Conservation (phyloP, 805 yeast species). For the Candida nitratophila region DNA sequence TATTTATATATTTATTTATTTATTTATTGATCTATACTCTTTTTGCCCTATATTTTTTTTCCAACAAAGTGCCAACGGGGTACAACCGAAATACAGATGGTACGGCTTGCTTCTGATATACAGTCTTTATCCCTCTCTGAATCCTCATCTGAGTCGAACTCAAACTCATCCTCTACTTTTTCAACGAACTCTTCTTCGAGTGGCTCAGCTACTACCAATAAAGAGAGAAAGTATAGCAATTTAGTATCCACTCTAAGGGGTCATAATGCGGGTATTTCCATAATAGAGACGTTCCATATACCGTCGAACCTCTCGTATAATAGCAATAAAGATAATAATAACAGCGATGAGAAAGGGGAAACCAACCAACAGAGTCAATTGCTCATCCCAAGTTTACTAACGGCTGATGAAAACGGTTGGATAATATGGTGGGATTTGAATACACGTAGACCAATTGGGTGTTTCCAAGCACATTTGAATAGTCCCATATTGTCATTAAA, state of each 20-base stretch:
- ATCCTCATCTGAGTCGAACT: neutral
- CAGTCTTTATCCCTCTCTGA: neutral
- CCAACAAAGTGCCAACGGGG: no score
- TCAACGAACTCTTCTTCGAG: neutral
- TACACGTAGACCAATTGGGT: constrained; percentile 45
- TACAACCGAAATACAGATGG: no score
- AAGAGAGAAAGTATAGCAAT: constrained; percentile 2
- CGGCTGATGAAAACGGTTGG: constrained; percentile 61
- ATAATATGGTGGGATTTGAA: constrained; percentile 58
- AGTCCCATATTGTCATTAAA: constrained; percentile 40
- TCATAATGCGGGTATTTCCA: constrained; percentile 7
- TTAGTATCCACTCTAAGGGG: constrained; percentile 13
- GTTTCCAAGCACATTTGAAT: constrained; percentile 55
- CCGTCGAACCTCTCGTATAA: constrained; percentile 10
- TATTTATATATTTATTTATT: no score
- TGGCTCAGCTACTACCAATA: neutral
- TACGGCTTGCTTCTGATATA: no score
- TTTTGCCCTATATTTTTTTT: no score
- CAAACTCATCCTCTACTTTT: neutral
- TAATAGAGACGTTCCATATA: constrained; percentile 9
- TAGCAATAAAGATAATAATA: no score
- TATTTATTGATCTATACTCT: no score
- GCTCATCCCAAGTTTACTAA: constrained; percentile 32
- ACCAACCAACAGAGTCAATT: constrained; percentile 1
- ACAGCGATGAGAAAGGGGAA: neutral